Conservation (phyloP, 306 rosid species). For the Leucaena leucocephala region DNA sequence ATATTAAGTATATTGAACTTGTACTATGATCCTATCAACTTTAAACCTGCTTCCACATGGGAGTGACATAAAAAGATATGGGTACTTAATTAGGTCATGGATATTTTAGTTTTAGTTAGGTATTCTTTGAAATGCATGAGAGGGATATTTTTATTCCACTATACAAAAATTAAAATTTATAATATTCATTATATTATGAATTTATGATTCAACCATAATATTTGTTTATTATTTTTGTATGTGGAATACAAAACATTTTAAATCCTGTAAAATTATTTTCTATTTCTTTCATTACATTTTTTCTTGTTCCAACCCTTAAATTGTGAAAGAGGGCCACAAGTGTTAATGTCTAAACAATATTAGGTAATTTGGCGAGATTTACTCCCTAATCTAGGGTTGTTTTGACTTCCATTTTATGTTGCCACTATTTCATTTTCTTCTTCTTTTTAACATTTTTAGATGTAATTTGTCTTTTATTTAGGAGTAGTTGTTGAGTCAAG, state of each 20-base stretch:
- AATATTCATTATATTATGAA: not conserved
- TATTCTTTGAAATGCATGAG: not conserved
- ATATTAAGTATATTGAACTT: not conserved
- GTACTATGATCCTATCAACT: not conserved
- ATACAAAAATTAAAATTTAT: not conserved
- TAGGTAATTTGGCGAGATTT: too few species aligned
- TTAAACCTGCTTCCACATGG: not conserved
- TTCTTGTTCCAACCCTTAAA: not conserved
- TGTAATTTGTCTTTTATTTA: too few species aligned
- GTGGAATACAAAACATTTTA: not conserved
- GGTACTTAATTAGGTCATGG: too few species aligned
- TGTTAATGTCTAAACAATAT: too few species aligned
- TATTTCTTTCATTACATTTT: not conserved
- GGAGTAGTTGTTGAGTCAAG: not conserved
- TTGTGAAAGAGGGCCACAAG: not conserved
- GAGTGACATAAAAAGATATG: not conserved
- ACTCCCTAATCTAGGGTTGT: not conserved
- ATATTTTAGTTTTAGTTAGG: not conserved
- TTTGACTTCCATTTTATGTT: not conserved
- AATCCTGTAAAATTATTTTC: not conserved
- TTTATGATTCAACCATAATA: not conserved
- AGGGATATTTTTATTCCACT: not conserved
- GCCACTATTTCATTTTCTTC: not conserved
- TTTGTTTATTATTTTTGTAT: not conserved
- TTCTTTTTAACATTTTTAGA: not conserved